Evolutionary conservation across 2,329 filamentous ascomycete genomes (phyloP).

Genomic region (Blastomyces parvus): DNA sequence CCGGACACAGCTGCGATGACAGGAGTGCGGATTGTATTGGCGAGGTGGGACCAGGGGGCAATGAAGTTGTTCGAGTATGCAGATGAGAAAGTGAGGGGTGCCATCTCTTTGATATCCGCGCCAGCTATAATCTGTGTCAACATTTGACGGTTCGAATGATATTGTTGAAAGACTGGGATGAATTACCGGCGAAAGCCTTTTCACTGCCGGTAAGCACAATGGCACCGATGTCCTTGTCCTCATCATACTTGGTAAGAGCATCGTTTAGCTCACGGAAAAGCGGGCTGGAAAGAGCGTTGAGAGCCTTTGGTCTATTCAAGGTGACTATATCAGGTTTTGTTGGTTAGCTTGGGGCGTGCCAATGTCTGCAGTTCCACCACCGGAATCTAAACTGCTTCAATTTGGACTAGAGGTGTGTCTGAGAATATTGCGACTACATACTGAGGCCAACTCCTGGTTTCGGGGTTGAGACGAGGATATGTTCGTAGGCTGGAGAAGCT

Average conservation of each 20-base stretch:
- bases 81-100: constrained; percentile 73
- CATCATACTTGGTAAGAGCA: constrained; percentile 61
- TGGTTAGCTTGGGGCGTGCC: background rate
- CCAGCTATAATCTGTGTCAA: constrained; percentile 49
- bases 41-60: constrained; percentile 82
- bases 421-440: constrained; percentile 35
- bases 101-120: constrained; percentile 99
- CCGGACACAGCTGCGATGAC: constrained; percentile 91
- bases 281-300: constrained; percentile 86
- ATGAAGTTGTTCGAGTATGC: constrained; percentile 91
- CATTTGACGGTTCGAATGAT: background rate
- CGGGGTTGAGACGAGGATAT: constrained; percentile 70
- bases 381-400: constrained; percentile 1
- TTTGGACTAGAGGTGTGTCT: background rate
- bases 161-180: background rate
- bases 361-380: constrained; percentile 12
- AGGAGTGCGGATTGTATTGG: constrained; percentile 79
- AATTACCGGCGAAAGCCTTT: constrained; percentile 66
- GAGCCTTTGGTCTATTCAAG: constrained; percentile 84
- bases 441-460: constrained; percentile 85
- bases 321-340: constrained; percentile 53
- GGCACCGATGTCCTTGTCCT: constrained; percentile 58
- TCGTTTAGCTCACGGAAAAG: constrained; percentile 84
- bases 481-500: constrained; percentile 55
- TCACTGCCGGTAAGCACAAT: constrained; percentile 82